Conservation (phyloP, 164 flowering plant species). For the Macadamia integrifolia region DNA sequence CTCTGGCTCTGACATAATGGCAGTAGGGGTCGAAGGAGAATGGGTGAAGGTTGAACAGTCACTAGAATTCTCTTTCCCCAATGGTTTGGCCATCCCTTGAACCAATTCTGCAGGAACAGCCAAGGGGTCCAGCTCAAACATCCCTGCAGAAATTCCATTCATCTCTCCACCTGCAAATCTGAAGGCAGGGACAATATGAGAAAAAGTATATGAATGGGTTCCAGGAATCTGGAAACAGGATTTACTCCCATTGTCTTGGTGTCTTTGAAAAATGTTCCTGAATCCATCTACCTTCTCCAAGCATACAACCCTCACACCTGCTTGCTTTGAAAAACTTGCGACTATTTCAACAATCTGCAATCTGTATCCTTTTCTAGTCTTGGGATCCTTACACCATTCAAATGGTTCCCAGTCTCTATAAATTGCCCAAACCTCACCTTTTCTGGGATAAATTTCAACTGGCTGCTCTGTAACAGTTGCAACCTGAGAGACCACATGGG, state of each 20-base stretch:
- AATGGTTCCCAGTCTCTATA: slow-evolving; percentile 25
- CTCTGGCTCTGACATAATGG: slow-evolving; percentile 3
- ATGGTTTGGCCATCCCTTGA: neutral
- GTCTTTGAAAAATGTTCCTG: too few relatives aligned
- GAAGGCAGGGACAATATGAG: too few relatives aligned
- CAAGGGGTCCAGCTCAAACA: too few relatives aligned
- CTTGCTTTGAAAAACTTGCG: slow-evolving; percentile 15
- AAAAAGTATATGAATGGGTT: too few relatives aligned
- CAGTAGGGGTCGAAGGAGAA: neutral
- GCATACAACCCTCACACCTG: slow-evolving; percentile 6
- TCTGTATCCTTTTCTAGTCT: slow-evolving; percentile 11
- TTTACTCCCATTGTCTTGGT: too few relatives aligned
- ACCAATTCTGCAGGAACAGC: neutral
- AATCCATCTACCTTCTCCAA: slow-evolving; percentile 5
- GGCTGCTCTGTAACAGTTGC: slow-evolving; percentile 6
- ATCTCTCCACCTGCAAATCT: too few relatives aligned
- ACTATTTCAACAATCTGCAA: slow-evolving; percentile 21
- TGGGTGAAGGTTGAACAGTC: neutral
- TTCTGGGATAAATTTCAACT: slow-evolving; percentile 23
- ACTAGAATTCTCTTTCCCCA: neutral
- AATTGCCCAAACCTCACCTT: slow-evolving; percentile 33
- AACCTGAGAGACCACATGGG: slow-evolving; percentile 1
- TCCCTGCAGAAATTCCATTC: too few relatives aligned
- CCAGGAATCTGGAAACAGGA: too few relatives aligned
- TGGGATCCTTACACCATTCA: slow-evolving; percentile 19